A percentile compares a stretch with the other conserved stretches of the same genome.
Evolutionary conservation across 371 early-diverging fungal species (phyloP).

Genomic region (Lichtheimia hyalospora): DNA sequence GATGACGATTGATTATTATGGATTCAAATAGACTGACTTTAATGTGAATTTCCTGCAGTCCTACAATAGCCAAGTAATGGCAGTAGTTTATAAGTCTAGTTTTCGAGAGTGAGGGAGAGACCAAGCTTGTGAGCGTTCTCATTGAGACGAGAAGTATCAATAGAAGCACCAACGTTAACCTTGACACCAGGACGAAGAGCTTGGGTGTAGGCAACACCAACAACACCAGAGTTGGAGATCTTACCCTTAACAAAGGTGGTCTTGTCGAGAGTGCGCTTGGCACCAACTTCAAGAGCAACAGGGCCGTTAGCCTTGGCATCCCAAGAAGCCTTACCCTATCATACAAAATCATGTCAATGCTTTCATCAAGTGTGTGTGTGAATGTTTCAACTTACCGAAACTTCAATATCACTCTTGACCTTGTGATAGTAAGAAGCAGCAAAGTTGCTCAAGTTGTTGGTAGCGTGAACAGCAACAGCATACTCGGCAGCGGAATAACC

Average conservation of each 20-base stretch:
- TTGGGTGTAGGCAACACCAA: constrained; percentile 94
- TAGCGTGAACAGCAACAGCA: constrained; percentile 83
- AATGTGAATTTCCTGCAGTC: no score
- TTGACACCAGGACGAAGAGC: constrained; percentile 92
- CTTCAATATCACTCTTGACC: constrained; percentile 86
- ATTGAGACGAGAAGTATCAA: constrained; percentile 88
- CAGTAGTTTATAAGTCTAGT: constrained; percentile 44
- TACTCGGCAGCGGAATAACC: constrained; percentile 89
- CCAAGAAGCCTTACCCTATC: constrained; percentile 91
- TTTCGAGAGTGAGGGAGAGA: constrained; percentile 82
- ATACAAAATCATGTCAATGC: no score
- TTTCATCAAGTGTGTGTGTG: no score
- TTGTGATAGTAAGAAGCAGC: constrained; percentile 96
- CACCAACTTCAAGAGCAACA: constrained; percentile 92
- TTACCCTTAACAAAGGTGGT: constrained; percentile 94
- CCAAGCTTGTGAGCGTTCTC: constrained; percentile 97
- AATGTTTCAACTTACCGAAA: no score
- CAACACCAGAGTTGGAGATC: constrained; percentile 90
- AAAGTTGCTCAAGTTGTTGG: constrained; percentile 68
- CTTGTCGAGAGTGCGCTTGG: constrained; percentile 89
- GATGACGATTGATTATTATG: no score
- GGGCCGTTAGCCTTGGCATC: constrained; percentile 71
- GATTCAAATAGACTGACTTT: no score
- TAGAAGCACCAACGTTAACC: constrained; percentile 86
- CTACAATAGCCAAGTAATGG: no score